Evolutionary conservation across 208 protist species (phyloP).

Genomic region (Tetramitus jugosus): DNA sequence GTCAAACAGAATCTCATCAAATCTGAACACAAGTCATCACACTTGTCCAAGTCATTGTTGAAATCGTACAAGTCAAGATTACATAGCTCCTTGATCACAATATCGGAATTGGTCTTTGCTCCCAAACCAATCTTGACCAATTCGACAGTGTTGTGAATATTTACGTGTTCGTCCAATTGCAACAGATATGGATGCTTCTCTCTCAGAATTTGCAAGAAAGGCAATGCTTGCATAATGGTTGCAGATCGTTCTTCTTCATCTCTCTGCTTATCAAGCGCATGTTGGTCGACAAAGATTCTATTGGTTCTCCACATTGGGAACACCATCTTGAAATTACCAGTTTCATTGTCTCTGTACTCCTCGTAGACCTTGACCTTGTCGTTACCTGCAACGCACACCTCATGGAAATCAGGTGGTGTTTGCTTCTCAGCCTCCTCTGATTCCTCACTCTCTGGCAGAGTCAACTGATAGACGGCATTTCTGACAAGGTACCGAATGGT

Average conservation of each 20-base stretch:
- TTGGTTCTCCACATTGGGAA: conserved; percentile 17
- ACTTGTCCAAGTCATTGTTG: too few relatives aligned
- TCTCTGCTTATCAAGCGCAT: background rate
- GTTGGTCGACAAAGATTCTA: background rate
- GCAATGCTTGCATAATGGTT: background rate
- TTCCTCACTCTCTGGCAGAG: background rate
- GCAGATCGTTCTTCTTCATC: background rate
- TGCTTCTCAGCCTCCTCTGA: background rate
- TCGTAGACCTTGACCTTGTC: background rate
- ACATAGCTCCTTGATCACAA: too few relatives aligned
- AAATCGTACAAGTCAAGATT: too few relatives aligned
- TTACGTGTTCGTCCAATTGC: conserved; percentile 1
- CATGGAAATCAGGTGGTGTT: background rate
- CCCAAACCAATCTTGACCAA: background rate
- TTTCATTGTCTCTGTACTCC: background rate
- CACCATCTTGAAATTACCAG: background rate
- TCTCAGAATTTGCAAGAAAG: conserved; percentile 16
- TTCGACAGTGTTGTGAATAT: conserved; percentile 10
- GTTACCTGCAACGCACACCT: background rate
- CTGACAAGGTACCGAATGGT: background rate
- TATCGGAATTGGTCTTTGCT: too few relatives aligned
- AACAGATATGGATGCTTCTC: conserved; percentile 1
- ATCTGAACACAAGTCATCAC: too few relatives aligned
- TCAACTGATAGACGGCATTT: background rate
- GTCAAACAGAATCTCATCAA: too few relatives aligned